Evolutionary conservation across 176 grass and related monocot genomes (phyloP), one percentile per base, ranked within the genome.

Genomic region (Zoysia pacifica): DNA sequence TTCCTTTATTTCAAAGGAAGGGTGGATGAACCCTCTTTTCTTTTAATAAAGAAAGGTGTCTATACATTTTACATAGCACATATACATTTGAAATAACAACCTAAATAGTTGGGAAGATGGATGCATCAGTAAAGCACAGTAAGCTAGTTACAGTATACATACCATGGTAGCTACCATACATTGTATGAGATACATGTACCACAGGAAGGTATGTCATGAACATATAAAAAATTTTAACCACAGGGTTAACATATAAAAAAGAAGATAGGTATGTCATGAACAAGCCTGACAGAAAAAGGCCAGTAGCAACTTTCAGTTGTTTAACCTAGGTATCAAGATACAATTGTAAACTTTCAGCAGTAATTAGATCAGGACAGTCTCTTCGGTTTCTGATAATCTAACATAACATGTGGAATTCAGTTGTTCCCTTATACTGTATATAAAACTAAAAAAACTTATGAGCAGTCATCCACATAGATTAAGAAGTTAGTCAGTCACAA

Each of bases 381-480:
- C 96, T 78, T 83, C 96, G 93, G 69, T 99, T 99, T 50, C 90
- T 88, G 62, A 99, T 99, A 8, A 96, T 99, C 80, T 99, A 93
- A 28, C 97, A 99, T 7, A 99, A 76, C 66, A 93, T 99, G 60
- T 93, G 89, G 77, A 99, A 96, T 83, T 99, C 97, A 11, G 90
- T 96, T 66, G 84, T 91, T 48, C 97, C 89, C 74, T 99, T 99
- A 65, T 99, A 99, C 62, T 92, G 90, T 82, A 95, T 99, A 71
- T 93, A 99, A 60, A 99, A 99, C 28, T 99, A 93, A 40, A 99
- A 99, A 11, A 90, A 93, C 72, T 87, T 90, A 78, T 99, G 88
- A 47, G 97, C 97, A 38, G 93, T 88, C 97, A 96, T 99, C 97
- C 96, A 89, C 82, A n/a, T n/a, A 66, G 49, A 79, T 70, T 41